A percentile compares a stretch with the other conserved stretches of the same genome.
Evolutionary conservation across 257 asterid genomes (phyloP).

Genomic region (Salvia splendens): DNA sequence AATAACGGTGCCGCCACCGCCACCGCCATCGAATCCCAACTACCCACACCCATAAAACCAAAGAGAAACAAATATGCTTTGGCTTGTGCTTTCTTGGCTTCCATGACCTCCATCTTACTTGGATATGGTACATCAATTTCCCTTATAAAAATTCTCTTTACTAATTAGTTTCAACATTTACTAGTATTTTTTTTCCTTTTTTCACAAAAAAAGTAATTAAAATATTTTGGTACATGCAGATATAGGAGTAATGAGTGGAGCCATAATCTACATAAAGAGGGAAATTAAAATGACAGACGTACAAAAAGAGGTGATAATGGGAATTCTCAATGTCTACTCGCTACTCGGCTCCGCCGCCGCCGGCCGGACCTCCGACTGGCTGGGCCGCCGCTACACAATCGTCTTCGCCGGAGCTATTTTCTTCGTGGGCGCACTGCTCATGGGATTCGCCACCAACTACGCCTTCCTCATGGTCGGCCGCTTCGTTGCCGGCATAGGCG

Average conservation of each 20-base stretch:
- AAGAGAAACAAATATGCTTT: constrained; percentile 61
- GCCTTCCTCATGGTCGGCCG: constrained; percentile 84
- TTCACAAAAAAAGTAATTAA: background rate
- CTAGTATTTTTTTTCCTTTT: too few relatives aligned
- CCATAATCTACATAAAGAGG: constrained; percentile 56
- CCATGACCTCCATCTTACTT: constrained; percentile 70
- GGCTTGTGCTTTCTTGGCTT: constrained; percentile 65
- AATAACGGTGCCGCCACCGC: constrained; percentile 24
- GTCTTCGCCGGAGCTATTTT: constrained; percentile 76
- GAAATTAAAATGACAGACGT: constrained; percentile 39
- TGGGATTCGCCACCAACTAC: constrained; percentile 85
- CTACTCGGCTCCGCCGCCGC: constrained; percentile 86
- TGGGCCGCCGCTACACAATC: constrained; percentile 84
- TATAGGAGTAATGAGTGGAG: constrained; percentile 97
- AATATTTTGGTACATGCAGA: constrained; percentile 46
- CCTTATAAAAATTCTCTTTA: too few relatives aligned
- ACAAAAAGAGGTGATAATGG: constrained; percentile 66
- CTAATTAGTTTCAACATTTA: too few relatives aligned
- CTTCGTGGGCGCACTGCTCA: constrained; percentile 76
- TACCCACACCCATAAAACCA: constrained; percentile 45
- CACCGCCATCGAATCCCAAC: constrained; percentile 28
- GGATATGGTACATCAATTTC: constrained; percentile 51
- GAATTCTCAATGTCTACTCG: constrained; percentile 64
- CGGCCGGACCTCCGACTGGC: constrained; percentile 87
- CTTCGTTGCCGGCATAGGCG: constrained; percentile 84